phyloP scores from a whole-genome alignment of 768 basidiomycete species.

The Hericium coralloides region DNA sequence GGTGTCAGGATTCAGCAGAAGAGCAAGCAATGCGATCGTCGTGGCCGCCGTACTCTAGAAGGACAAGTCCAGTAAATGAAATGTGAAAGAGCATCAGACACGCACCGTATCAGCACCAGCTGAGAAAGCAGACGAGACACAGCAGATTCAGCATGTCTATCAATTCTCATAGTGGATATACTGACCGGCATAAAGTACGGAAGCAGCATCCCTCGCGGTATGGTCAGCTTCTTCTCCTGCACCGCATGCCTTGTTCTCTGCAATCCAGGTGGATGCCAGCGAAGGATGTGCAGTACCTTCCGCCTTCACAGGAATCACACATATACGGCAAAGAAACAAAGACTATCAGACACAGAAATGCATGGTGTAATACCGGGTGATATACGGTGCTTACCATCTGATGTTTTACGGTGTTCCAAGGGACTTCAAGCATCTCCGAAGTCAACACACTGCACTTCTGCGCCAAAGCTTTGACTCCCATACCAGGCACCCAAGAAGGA shows the following conservation, averaged over 20 bases:
- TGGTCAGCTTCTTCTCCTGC: background rate
- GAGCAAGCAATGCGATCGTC: background rate
- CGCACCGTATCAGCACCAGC: background rate
- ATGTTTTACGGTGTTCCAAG: background rate
- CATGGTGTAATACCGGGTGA: too few species aligned
- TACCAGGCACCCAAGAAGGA: background rate
- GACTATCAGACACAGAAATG: background rate
- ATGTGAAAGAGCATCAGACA: too few species aligned
- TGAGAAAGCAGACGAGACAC: background rate
- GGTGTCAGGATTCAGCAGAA: constrained; percentile 4
- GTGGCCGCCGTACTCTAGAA: background rate
- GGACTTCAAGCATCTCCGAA: background rate
- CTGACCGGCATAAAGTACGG: background rate
- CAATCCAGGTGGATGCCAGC: background rate
- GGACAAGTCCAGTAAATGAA: background rate
- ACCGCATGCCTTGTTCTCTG: background rate
- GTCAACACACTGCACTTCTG: background rate
- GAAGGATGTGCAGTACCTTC: background rate
- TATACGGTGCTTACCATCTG: background rate
- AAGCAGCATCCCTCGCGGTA: background rate
- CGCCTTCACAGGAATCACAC: background rate
- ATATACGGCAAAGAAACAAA: background rate
- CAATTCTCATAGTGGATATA: background rate
- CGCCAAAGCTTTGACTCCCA: background rate
- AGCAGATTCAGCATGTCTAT: background rate